phyloP scores from a whole-genome alignment of 208 protist species.

The Crithidia sp. region DNA sequence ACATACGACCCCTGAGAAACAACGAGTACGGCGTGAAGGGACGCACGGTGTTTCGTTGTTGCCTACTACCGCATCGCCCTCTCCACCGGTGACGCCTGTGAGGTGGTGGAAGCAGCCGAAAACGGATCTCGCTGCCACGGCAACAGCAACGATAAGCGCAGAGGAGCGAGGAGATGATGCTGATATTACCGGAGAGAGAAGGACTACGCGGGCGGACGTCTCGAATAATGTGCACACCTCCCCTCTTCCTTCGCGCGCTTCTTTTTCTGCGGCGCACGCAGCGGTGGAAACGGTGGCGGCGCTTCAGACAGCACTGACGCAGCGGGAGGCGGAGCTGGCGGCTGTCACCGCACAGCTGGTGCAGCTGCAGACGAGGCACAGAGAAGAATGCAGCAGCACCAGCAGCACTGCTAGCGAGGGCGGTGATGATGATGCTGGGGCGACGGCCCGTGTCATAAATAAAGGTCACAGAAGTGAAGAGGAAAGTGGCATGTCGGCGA shows the following conservation, averaged over 20 bases:
- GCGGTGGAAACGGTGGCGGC: conserved; percentile 8
- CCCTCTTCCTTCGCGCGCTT: neutral
- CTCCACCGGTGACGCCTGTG: conserved; percentile 27
- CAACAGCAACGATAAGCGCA: neutral
- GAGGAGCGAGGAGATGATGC: neutral
- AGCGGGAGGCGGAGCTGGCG: conserved; percentile 32
- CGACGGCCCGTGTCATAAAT: too few relatives aligned
- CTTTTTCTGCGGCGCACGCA: conserved; percentile 14
- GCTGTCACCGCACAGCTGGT: neutral
- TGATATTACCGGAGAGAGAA: too few relatives aligned
- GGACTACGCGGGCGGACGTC: neutral
- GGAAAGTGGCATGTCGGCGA: too few relatives aligned
- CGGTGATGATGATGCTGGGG: neutral
- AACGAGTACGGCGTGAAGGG: too few relatives aligned
- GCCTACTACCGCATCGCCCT: conserved; percentile 10
- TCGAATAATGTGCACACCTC: neutral
- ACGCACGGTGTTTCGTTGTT: too few relatives aligned
- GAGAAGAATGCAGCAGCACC: neutral
- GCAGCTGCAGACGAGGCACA: neutral
- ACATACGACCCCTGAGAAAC: too few relatives aligned
- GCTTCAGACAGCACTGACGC: conserved; percentile 17
- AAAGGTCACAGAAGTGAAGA: too few relatives aligned
- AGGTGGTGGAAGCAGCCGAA: conserved; percentile 26
- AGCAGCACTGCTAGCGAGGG: neutral
- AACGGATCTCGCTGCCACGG: neutral